phyloP scores from a whole-genome alignment of 352 stramenopile species.

The Phytophthora ohioensis region DNA sequence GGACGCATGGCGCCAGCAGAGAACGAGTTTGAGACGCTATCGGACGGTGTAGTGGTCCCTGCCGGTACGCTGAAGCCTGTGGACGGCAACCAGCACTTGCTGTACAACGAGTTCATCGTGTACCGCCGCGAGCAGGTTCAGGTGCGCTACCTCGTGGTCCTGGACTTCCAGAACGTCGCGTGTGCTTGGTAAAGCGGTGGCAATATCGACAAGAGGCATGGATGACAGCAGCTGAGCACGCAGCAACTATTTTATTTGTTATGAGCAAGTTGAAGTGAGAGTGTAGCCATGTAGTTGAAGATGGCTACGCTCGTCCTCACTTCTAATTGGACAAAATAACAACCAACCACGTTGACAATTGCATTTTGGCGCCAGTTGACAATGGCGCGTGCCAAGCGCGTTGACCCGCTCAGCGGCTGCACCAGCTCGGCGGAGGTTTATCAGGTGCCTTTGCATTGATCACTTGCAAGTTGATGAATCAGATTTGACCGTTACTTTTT shows the following conservation, averaged over 20 bases:
- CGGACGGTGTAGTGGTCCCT: constrained; percentile 51
- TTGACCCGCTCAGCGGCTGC: constrained; percentile 47
- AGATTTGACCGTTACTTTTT: constrained; percentile 10
- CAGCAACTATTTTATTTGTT: constrained; percentile 14
- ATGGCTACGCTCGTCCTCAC: constrained; percentile 19
- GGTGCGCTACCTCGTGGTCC: constrained; percentile 44
- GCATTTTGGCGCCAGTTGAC: constrained; percentile 21
- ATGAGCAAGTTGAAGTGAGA: neutral
- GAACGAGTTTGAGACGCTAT: constrained; percentile 33
- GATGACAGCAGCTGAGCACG: neutral
- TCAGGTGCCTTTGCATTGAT: constrained; percentile 23
- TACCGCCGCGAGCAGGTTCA: constrained; percentile 57
- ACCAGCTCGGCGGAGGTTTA: constrained; percentile 35
- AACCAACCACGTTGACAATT: constrained; percentile 25
- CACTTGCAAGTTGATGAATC: neutral
- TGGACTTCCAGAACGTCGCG: constrained; percentile 34
- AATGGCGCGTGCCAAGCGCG: constrained; percentile 15
- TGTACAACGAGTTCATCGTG: constrained; percentile 64
- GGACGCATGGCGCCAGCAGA: constrained; percentile 42
- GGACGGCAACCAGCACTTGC: constrained; percentile 29
- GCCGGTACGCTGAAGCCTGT: constrained; percentile 35
- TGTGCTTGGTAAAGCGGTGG: constrained; percentile 25
- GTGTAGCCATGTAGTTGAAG: constrained; percentile 17
- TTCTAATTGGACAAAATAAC: constrained; percentile 34
- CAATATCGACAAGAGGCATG: neutral